These are phyloP conservation scores for Penicillium samsonianum DNA, from an alignment of 495 filamentous ascomycete species.

Conservation along the genomic window DNA sequence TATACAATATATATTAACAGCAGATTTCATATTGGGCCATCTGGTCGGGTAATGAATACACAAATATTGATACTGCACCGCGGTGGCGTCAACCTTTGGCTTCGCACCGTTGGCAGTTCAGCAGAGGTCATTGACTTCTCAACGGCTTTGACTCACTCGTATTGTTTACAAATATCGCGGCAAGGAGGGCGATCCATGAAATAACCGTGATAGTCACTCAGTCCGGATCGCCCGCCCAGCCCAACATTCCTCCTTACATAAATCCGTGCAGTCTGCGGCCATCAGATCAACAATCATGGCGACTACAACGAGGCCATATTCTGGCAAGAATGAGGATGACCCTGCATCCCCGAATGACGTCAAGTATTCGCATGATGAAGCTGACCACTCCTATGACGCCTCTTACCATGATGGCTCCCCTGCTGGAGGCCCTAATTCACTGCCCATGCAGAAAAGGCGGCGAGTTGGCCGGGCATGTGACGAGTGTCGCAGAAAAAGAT, in stretches of 20 bases:
- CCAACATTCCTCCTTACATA: constrained; percentile 25
- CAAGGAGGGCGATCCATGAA: constrained; percentile 20
- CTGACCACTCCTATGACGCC: constrained; percentile 25
- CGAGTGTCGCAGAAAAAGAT: constrained; percentile 98
- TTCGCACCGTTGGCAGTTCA: too few relatives aligned
- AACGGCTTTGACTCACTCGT: too few relatives aligned
- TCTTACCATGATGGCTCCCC: constrained; percentile 27
- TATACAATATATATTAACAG: too few relatives aligned
- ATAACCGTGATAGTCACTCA: background rate
- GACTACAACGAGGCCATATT: constrained; percentile 21
- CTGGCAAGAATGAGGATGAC: constrained; percentile 42
- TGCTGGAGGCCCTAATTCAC: constrained; percentile 33
- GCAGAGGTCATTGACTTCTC: too few relatives aligned
- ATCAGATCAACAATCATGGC: constrained; percentile 19
- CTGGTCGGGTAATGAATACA: too few relatives aligned
- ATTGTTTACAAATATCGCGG: background rate
- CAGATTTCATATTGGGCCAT: too few relatives aligned
- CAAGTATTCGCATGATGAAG: constrained; percentile 34
- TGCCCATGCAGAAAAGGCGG: constrained; percentile 81
- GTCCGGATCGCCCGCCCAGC: constrained; percentile 28
- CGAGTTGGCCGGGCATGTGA: constrained; percentile 94
- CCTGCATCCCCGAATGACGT: constrained; percentile 20
- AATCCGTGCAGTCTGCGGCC: constrained; percentile 13
- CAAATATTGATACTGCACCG: too few relatives aligned
- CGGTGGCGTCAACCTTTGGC: too few relatives aligned